These are phyloP conservation scores for Entomortierella lignicola DNA, from an alignment of 192 early-diverging fungal genomes.

Conservation along the genomic window DNA sequence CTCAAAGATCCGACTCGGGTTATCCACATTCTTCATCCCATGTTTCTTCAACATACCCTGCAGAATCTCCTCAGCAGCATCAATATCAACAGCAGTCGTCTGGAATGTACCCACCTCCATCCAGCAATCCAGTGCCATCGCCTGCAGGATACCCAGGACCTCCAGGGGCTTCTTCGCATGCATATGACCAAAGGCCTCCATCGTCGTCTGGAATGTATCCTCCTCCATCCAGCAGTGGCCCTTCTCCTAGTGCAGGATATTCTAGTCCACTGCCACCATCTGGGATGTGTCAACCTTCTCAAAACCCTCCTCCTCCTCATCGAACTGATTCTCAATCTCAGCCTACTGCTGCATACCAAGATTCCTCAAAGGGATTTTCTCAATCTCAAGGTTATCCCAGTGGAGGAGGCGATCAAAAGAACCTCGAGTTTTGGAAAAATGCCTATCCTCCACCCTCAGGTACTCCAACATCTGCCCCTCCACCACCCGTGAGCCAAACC, in stretches of 20 bases:
- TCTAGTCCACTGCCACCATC: too few species aligned
- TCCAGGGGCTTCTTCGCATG: too few species aligned
- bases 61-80: not conserved
- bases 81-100: slow-evolving; percentile 9
- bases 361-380: slow-evolving; percentile 3
- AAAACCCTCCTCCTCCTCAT: too few species aligned
- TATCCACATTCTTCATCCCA: not conserved
- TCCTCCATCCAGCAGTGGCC: too few species aligned
- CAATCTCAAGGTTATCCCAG: slow-evolving; percentile 8
- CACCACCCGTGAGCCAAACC: not conserved
- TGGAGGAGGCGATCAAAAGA: slow-evolving; percentile 6
- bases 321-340: not conserved
- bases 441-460: slow-evolving; percentile 22
- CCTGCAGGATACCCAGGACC: too few species aligned
- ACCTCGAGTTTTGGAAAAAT: slow-evolving; percentile 26
- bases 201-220: too few species aligned
- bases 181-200: too few species aligned
- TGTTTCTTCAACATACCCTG: not conserved
- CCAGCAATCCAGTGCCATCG: too few species aligned
- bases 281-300: too few species aligned
- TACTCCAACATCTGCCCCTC: slow-evolving; percentile 2
- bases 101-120: not conserved
- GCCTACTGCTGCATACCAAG: slow-evolving; percentile 16
- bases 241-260: too few species aligned
- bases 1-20: not conserved